phyloP scores from a whole-genome alignment of 2,329 filamentous ascomycete species.

The Chaetomiaceae sp. region DNA sequence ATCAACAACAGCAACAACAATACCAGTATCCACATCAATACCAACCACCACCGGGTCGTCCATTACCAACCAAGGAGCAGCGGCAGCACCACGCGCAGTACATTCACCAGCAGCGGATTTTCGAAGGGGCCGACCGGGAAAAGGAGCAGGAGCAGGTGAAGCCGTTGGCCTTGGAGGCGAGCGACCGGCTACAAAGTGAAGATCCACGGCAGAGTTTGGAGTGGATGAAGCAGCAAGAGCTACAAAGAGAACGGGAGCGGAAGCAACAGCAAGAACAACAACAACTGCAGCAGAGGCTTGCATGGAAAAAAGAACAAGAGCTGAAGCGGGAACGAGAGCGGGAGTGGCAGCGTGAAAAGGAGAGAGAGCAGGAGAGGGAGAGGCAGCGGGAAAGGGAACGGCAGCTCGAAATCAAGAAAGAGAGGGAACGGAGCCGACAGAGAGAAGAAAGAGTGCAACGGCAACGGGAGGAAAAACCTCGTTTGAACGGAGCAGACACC shows the following conservation, averaged over 20 bases:
- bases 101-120: constrained; percentile 27
- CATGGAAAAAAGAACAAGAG: not conserved
- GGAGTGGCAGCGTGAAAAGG: not conserved
- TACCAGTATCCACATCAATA: not conserved
- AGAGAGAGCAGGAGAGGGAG: not conserved
- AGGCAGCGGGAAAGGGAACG: not conserved
- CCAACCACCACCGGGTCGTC: constrained; percentile 10
- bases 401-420: not conserved
- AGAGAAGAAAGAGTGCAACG: not conserved
- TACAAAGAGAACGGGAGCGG: not conserved
- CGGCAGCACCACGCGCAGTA: constrained; percentile 26
- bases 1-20: constrained; percentile 2
- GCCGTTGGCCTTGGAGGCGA: not conserved
- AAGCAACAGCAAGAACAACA: not conserved
- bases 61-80: constrained; percentile 14
- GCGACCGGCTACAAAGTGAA: not conserved
- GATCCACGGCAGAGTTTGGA: too few species aligned
- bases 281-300: not conserved
- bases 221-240: too few species aligned
- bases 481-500: not conserved
- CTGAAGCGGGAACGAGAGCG: not conserved
- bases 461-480: not conserved
- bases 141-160: not conserved
- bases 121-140: constrained; percentile 9
- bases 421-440: not conserved